Evolutionary conservation across 495 filamentous ascomycete genomes (phyloP).

Genomic region (Xylaria scruposa): DNA sequence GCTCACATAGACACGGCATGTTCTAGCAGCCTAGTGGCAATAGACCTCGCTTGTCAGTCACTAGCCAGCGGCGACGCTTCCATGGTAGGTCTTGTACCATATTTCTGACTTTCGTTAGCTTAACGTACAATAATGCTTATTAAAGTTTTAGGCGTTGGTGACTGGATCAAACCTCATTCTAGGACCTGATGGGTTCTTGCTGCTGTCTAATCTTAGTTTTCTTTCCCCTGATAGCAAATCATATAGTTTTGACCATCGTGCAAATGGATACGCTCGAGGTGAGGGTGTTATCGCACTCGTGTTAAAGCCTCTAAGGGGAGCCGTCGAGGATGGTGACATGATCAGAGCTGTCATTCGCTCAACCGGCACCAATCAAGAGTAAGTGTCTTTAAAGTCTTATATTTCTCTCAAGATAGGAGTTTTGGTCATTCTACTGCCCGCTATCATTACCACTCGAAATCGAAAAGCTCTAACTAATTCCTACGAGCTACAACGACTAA

Average conservation of each 20-base stretch:
- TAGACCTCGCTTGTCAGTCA: conserved; percentile 75
- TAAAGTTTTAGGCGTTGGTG: conserved; percentile 49
- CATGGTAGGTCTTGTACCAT: conserved; percentile 24
- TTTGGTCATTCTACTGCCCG: not conserved
- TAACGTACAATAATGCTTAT: not conserved
- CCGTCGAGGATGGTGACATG: conserved; percentile 53
- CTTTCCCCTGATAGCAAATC: conserved; percentile 51
- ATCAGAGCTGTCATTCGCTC: conserved; percentile 66
- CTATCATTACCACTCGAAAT: not conserved
- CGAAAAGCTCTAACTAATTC: not conserved
- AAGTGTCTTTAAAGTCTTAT: not conserved
- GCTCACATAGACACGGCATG: conserved; percentile 81
- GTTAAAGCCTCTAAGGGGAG: conserved; percentile 61
- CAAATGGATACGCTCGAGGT: conserved; percentile 67
- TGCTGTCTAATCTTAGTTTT: conserved; percentile 41
- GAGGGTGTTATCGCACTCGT: conserved; percentile 63
- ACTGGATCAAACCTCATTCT: conserved; percentile 58
- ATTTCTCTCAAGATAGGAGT: not conserved
- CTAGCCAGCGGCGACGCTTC: conserved; percentile 57
- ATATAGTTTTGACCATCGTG: conserved; percentile 62
- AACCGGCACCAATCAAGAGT: conserved; percentile 59
- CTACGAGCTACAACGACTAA: not conserved
- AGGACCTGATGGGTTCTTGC: conserved; percentile 45
- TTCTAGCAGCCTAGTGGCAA: conserved; percentile 65
- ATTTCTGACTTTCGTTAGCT: not conserved